Base-by-base conservation (phyloP, 768 basidiomycete species). In the Rhizopogon salebrosus region DNA sequence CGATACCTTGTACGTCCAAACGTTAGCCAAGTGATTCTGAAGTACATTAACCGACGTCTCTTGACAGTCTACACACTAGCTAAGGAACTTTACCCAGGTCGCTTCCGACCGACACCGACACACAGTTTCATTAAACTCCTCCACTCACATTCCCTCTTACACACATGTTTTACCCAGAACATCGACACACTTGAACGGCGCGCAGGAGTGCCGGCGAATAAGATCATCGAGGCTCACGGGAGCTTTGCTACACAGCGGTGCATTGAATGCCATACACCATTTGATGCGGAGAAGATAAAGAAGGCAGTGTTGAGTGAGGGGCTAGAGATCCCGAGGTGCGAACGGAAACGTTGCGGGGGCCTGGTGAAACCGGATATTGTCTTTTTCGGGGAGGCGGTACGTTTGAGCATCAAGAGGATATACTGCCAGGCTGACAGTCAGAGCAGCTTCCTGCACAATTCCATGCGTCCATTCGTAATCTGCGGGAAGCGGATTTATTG, bases 301-400 rank as follows among this genome's bases (percentile, higher is more conserved):
- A 67, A 73, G 14, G 75, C 78, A 5, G 79, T 95, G 29, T 66
- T 77, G 53, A 65, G 70, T n/a, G 83, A 83, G 38, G 67, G 80
- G 55, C 58, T 67, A 48, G 45, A 46, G 45, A 82, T 90, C 13
- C 84, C 93, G 5, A 76, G 71, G 43, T 98, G 95, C 64, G 63
- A 74, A 31, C 45, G 4, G 20, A 46, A 14, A 9, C 51, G 60
- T 20, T 93, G 92, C 57, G 73, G 71, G 1, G 92, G 91, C 0
- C 73, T 91, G 36, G 84, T 94, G 14, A 93, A 95, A 67, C 92
- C 92, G n/a, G 89, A 95, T 62, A 95, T 95, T 39, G 90, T 95
- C 11, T 95, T 95, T 70, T 95, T 95, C 61, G 92, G 94, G 22
- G 89, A 92, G 70, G 63, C 76, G 35, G 85, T 88, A 63, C 29